Evolutionary conservation across 768 basidiomycete species (phyloP), one percentile per base, ranked within the genome.

Genomic region (Macrolepiota dolichaula): DNA sequence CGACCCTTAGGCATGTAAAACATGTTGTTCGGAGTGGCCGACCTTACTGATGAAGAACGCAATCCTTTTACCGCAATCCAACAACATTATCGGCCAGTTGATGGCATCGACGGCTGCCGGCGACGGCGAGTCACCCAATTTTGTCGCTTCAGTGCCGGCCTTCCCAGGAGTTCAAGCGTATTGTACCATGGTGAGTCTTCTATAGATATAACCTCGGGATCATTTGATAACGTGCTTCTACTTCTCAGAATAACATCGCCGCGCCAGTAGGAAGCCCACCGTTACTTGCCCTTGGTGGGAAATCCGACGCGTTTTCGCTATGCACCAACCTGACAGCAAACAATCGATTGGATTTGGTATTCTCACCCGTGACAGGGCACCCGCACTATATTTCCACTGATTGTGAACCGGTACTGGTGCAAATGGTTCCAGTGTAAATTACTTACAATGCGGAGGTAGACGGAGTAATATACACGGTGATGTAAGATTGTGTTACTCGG

Each of bases 21-120:
- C 68, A 17, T 78, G 78, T 61, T 78, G 77, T 68, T 73, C 77
- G 4, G 77, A 79, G 57, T 80, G 78, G 78, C 76, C 76, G 13
- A 66, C 68, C 13, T 72, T 76, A 50, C 70, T 72, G 10, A 59
- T 80, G 51, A 66, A 72, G 53, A 78, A 78, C 62, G 76, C 76
- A 15, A 73, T 80, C 47, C 73, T 78, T 63, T 67, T 72, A 53
- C 77, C 77, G 7, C 76, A 72, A 22, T 77, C 79, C 4, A 65
- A 71, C 7, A 71, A 71, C 13, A 72, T 79, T 40, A 73, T 75
- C 7, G 70, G 69, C 4, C 71, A 78, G 59, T 67, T 75, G 40
- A 76, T 79, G 71, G 69, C 77, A 6, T 77, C 77, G 7, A 74
- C 70, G 10, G 70, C 68, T 17, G 71, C 77, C 10, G 66, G 70